Base-by-base conservation (phyloP, 768 basidiomycete species). In the Pisolithus tinctorius region DNA sequence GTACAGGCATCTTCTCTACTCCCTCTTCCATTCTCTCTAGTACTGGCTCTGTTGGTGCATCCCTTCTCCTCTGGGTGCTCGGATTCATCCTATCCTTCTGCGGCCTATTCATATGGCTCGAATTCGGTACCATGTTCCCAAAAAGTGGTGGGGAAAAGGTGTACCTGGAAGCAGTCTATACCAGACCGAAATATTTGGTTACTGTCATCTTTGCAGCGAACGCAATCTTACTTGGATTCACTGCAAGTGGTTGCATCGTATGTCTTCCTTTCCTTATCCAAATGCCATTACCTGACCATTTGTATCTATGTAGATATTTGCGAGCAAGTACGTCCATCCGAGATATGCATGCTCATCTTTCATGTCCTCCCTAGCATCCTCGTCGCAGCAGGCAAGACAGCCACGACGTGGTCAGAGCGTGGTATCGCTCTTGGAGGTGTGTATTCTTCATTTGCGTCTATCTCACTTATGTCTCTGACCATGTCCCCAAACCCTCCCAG, bases 1-100 rank as follows among this genome's bases (percentile, higher is more conserved):
- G 81, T 0, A 83, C 81, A 0, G 81, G 80, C n/a, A 82, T 83
- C 53, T 83, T 82, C 65, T 79, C 79, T 1, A 82, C 81, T 0
- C 82, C 81, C 0, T 80, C 80, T 0, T 77, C 77, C 0, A 82
- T 83, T 57, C 71, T 83, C 29, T 69, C 63, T 0, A 76, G 78
- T 0, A 81, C 82, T 0, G 77, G 76, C 11, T 81, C 79, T 6
- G 67, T 82, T 16, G 82, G 81, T 17, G 80, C 81, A 1, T 81
- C 80, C 0, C 66, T 83, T 45, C 75, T 83, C 74, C 75, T 82
- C 17, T 83, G 81, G 82, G 76, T 82, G 1, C 75, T 82, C 20
- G 82, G 81, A 4, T 80, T 82, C 57, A 56, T 74, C 1, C 70
- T 83, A 2, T 81, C 80, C 0, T 78, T 77, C 54, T 82, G 78